phyloP scores from a whole-genome alignment of 345 rosid species.

The Camelina neglecta region DNA sequence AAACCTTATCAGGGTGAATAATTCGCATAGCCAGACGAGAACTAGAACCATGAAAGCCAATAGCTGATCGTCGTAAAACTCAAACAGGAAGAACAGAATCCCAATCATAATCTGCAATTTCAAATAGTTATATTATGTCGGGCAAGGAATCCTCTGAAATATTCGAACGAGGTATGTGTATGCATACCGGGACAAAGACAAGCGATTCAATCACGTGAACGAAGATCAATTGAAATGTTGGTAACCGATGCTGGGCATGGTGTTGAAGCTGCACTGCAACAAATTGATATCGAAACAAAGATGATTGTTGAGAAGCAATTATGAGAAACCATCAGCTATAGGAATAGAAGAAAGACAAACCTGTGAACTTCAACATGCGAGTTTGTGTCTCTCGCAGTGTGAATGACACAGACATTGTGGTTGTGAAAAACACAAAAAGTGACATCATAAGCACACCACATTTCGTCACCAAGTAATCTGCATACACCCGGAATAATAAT shows the following conservation, averaged over 20 bases:
- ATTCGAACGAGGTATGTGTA: background rate
- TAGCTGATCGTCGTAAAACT: constrained; percentile 97
- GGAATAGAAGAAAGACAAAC: constrained; percentile 47
- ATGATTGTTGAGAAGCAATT: constrained; percentile 35
- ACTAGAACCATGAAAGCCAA: constrained; percentile 98
- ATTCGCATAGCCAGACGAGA: constrained; percentile 98
- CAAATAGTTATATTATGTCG: constrained; percentile 13
- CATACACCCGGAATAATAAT: constrained; percentile 33
- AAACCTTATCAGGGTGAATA: constrained; percentile 93
- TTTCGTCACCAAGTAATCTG: constrained; percentile 97
- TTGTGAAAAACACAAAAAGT: constrained; percentile 93
- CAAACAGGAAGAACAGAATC: constrained; percentile 92
- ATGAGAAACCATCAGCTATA: constrained; percentile 15
- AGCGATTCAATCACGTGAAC: constrained; percentile 97
- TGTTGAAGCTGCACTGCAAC: constrained; percentile 99
- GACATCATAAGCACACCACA: constrained; percentile 99
- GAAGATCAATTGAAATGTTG: constrained; percentile 98
- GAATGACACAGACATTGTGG: constrained; percentile 99
- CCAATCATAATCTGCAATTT: constrained; percentile 97
- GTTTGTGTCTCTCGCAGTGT: constrained; percentile 98
- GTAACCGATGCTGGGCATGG: constrained; percentile 96
- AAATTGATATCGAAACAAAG: constrained; percentile 45
- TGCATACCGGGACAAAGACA: constrained; percentile 93
- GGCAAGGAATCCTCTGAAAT: constrained; percentile 21
- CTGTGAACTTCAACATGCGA: constrained; percentile 97